phyloP scores from a whole-genome alignment of 2,329 filamentous ascomycete genomes.

The Pseudogymnoascus sp. region DNA sequence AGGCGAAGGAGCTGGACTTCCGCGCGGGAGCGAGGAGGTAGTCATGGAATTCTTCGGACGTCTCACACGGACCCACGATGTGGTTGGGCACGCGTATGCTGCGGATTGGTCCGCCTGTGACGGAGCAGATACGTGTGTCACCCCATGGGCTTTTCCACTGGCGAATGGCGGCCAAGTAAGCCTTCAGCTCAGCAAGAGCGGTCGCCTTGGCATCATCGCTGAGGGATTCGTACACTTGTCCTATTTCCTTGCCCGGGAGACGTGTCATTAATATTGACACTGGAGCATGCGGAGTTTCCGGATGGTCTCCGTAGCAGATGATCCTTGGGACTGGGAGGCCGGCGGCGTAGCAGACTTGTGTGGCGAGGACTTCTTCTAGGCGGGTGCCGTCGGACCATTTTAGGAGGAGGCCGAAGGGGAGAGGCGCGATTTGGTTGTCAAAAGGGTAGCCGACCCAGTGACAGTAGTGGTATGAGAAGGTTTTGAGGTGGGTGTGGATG shows the following conservation, averaged over 20 bases:
- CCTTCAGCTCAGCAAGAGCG: slow-evolving; percentile 29
- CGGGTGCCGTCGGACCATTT: slow-evolving; percentile 32
- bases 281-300: slow-evolving; percentile 21
- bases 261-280: slow-evolving; percentile 37
- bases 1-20: slow-evolving; percentile 5
- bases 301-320: slow-evolving; percentile 29
- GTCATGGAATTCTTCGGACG: slow-evolving; percentile 16
- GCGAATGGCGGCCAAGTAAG: slow-evolving; percentile 29
- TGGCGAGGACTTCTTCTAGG: slow-evolving; percentile 30
- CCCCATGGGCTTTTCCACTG: slow-evolving; percentile 25
- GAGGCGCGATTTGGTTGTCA: slow-evolving; percentile 27
- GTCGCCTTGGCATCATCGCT: slow-evolving; percentile 24
- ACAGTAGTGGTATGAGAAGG: slow-evolving; percentile 28
- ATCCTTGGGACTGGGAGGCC: slow-evolving; percentile 30
- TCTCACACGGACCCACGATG: slow-evolving; percentile 16
- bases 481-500: slow-evolving; percentile 24
- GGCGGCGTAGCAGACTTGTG: slow-evolving; percentile 28
- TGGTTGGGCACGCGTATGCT: slow-evolving; percentile 18
- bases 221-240: slow-evolving; percentile 24
- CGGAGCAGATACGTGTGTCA: slow-evolving; percentile 14
- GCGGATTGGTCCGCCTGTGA: slow-evolving; percentile 17
- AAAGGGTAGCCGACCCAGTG: slow-evolving; percentile 22
- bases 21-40: slow-evolving; percentile 15
- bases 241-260: slow-evolving; percentile 28
- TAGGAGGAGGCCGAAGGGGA: slow-evolving; percentile 32